Evolutionary conservation across 2,329 filamentous ascomycete genomes (phyloP).

Genomic region (Neophaeococcomyces mojaviensis): DNA sequence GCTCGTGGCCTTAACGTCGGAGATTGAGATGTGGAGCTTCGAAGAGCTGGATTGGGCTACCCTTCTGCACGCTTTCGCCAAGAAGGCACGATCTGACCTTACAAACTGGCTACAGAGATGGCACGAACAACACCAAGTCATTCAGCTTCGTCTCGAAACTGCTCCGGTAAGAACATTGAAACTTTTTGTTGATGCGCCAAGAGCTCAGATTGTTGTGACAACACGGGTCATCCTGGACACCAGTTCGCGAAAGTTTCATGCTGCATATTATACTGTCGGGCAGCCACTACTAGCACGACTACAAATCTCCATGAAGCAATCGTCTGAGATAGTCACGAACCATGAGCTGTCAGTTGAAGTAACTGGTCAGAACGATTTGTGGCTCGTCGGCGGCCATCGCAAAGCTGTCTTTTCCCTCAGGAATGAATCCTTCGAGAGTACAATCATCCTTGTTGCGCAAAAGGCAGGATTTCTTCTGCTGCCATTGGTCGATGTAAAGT

Average conservation of each 20-base stretch:
- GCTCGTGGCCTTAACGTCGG: conserved; percentile 45
- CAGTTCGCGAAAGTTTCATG: too few relatives aligned
- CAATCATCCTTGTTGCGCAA: conserved; percentile 71
- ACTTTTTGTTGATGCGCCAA: conserved; percentile 85
- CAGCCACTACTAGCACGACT: conserved; percentile 2
- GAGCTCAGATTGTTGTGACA: conserved; percentile 74
- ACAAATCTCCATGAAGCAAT: conserved; percentile 29
- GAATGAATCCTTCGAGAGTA: conserved; percentile 31
- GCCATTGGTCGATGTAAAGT: conserved; percentile 68
- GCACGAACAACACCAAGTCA: conserved; percentile 39
- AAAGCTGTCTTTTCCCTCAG: conserved; percentile 61
- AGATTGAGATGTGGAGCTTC: conserved; percentile 46
- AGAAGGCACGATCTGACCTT: conserved; percentile 35
- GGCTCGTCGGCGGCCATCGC: conserved; percentile 76
- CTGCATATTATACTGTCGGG: neutral
- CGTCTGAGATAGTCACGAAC: conserved; percentile 21
- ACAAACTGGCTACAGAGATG: conserved; percentile 48
- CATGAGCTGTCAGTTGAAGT: conserved; percentile 62
- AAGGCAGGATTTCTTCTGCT: conserved; percentile 69
- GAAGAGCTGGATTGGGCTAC: conserved; percentile 48
- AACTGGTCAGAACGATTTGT: conserved; percentile 62
- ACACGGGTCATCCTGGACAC: conserved; percentile 49
- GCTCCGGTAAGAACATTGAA: conserved; percentile 53
- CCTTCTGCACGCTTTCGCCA: conserved; percentile 45
- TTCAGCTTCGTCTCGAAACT: conserved; percentile 9